Evolutionary conservation across 768 basidiomycete species (phyloP), one percentile per base, ranked within the genome.

Genomic region (Amanita thiersii): DNA sequence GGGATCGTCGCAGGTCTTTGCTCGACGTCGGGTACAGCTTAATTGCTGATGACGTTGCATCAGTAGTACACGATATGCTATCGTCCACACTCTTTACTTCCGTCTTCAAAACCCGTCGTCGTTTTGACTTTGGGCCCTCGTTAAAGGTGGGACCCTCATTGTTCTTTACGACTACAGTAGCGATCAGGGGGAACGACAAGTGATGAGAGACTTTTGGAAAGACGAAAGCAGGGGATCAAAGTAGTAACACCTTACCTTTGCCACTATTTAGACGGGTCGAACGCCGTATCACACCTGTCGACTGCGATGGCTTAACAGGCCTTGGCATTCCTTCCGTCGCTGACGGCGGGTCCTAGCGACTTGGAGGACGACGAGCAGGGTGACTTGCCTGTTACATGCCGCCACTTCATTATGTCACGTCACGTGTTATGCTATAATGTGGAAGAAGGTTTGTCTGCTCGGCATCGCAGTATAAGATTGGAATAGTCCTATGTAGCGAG

Each of bases 1-100:
- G 56, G 7, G 64, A 67, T 57, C 65, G 60, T 49, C 63, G 55
- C 45, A 50, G 56, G 48, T 57, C 54, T 47, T 58, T 51, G 36
- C 43, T 53, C 47, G 56, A 52, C 23, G 46, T 37, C 30, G 43
- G 39, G 37, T 39, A 50, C 14, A 40, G 44, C 45, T 54, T 54
- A 24, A 39, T 33, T 25, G 44, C 30, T 15, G 40, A 37, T 25
- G 30, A 12, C 6, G 33, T 9, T 12, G 44, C 43, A 37, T 50
- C 51, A 15, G 32, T 18, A 23, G n/a, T 39, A 33, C 38, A 39
- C 17, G 24, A n/a, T 18, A 24, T 34, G 3, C 18, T 14, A 6
- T 19, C 42, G 20, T 43, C 42, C 0, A 24, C 4, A 9, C n/a
- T 25, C 18, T 36, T 36, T 14, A 37, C 25, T 21, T 35, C 24